Conservation (phyloP, 148 eudicot genomes). For the Dianthus caryophyllus region DNA sequence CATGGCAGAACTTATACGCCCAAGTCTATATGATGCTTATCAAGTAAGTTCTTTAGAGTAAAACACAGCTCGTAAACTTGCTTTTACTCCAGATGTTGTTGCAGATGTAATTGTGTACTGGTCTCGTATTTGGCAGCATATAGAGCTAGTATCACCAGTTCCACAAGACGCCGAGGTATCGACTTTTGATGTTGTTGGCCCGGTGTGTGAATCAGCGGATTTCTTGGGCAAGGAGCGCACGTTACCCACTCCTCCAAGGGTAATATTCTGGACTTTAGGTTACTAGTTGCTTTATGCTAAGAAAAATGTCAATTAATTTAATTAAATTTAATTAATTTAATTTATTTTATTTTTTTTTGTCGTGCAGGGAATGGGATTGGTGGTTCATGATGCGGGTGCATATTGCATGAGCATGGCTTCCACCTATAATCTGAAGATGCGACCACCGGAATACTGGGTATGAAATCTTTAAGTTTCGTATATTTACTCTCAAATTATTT, state of each 20-base stretch:
- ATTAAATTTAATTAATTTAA: neutral
- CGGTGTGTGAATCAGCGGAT: slow-evolving; percentile 97
- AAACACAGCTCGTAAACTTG: neutral
- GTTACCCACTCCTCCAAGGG: slow-evolving; percentile 72
- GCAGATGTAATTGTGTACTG: neutral
- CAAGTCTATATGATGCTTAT: slow-evolving; percentile 90
- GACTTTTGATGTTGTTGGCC: slow-evolving; percentile 89
- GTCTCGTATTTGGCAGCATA: slow-evolving; percentile 8
- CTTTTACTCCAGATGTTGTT: neutral
- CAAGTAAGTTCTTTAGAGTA: slow-evolving; percentile 44
- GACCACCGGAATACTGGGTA: slow-evolving; percentile 99
- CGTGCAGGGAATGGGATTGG: slow-evolving; percentile 81
- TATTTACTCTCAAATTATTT: neutral
- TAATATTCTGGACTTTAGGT: slow-evolving; percentile 22
- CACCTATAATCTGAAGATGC: slow-evolving; percentile 99
- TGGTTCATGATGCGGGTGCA: slow-evolving; percentile 98
- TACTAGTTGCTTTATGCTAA: neutral
- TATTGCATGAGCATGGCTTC: slow-evolving; percentile 99
- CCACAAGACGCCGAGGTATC: slow-evolving; percentile 51
- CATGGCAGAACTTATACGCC: slow-evolving; percentile 97
- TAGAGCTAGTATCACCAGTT: slow-evolving; percentile 14
- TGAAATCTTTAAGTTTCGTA: slow-evolving; percentile 13
- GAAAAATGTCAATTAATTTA: too few relatives aligned
- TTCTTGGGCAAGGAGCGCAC: slow-evolving; percentile 90
- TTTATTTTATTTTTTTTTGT: neutral